A percentile compares a stretch with the other conserved stretches of the same genome.
Conservation (phyloP, 257 asterid genomes). For the Penstemon newberryi region DNA sequence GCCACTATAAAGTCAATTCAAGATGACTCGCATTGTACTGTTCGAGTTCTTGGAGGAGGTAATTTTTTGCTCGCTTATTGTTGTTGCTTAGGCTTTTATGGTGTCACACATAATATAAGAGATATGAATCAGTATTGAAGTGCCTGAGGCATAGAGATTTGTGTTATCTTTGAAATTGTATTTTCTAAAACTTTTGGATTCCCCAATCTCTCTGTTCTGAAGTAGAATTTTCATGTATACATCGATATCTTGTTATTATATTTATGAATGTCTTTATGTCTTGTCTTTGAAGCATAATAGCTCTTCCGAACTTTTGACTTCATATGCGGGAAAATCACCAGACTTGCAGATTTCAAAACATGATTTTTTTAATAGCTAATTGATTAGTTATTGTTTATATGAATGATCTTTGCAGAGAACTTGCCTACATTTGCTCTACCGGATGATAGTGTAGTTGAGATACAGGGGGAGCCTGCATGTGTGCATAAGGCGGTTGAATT, state of each 20-base stretch:
- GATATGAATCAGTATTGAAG: neutral
- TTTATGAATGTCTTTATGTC: too few relatives aligned
- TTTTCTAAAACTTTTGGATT: neutral
- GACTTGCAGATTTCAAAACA: neutral
- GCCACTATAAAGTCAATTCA: constrained; percentile 84
- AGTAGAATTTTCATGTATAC: too few relatives aligned
- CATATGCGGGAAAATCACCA: neutral
- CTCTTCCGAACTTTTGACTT: constrained; percentile 6
- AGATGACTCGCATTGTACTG: constrained; percentile 72
- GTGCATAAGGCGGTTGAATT: constrained; percentile 77
- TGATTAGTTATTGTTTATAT: constrained; percentile 15
- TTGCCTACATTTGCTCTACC: constrained; percentile 77
- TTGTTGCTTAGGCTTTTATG: constrained; percentile 18
- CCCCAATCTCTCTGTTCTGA: too few relatives aligned
- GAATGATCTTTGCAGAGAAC: constrained; percentile 54
- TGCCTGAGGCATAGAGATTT: neutral
- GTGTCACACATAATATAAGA: neutral
- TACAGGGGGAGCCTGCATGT: constrained; percentile 81
- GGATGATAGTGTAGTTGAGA: constrained; percentile 90
- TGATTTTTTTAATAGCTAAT: constrained; percentile 16
- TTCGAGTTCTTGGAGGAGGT: constrained; percentile 93
- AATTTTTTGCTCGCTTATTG: constrained; percentile 19
- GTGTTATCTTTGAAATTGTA: neutral
- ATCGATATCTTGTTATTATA: too few relatives aligned
- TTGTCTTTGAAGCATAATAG: neutral